phyloP scores from a whole-genome alignment of 306 rosid genomes.

The Psophocarpus tetragonolobus region DNA sequence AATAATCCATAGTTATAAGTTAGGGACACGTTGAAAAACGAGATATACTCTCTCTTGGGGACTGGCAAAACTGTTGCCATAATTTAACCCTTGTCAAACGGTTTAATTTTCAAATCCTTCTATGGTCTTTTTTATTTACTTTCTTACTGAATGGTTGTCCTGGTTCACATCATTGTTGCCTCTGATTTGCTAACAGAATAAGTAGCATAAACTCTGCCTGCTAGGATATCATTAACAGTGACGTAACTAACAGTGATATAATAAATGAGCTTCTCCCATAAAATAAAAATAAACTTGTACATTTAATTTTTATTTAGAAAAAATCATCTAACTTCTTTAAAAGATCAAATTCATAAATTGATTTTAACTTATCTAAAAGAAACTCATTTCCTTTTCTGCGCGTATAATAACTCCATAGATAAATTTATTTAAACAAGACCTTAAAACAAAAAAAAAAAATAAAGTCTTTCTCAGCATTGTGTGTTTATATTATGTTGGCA shows the following conservation, averaged over 20 bases:
- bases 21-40: neutral
- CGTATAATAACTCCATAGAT: neutral
- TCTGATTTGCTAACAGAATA: conserved; percentile 34
- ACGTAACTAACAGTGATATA: conserved; percentile 10
- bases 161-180: neutral
- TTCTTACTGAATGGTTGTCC: neutral
- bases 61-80: conserved; percentile 8
- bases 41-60: neutral
- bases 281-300: neutral
- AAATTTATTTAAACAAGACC: neutral
- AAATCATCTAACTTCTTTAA: neutral
- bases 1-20: neutral
- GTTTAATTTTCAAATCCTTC: neutral
- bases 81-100: conserved; percentile 15
- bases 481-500: conserved; percentile 35
- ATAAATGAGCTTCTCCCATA: neutral
- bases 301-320: neutral
- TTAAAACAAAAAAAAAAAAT: neutral
- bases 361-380: no score
- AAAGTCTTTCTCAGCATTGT: conserved; percentile 1
- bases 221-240: neutral
- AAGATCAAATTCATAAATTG: neutral
- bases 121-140: neutral
- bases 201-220: conserved; percentile 7
- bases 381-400: no score